Evolutionary conservation across 169 alveolate genomes (phyloP).

Genomic region (Toxoplasma gondii): DNA sequence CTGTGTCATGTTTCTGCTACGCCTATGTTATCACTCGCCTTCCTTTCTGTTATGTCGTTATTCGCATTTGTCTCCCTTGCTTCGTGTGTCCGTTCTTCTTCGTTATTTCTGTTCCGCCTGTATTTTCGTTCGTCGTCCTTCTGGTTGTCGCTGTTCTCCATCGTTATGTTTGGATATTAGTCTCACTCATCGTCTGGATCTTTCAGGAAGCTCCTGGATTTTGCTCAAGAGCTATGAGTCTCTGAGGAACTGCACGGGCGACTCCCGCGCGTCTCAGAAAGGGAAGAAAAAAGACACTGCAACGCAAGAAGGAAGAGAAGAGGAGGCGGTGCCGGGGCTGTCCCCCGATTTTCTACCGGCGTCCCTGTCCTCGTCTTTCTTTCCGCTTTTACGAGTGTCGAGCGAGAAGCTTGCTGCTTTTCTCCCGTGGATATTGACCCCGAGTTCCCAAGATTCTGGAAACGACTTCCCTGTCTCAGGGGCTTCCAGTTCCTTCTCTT

Average conservation of each 20-base stretch:
- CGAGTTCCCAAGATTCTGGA: not conserved
- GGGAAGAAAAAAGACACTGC: not conserved
- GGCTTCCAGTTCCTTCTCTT: not conserved
- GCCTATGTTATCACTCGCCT: too few species aligned
- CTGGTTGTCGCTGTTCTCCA: too few species aligned
- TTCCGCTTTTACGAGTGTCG: not conserved
- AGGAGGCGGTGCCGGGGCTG: not conserved
- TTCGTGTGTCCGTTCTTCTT: too few species aligned
- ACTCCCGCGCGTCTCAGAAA: not conserved
- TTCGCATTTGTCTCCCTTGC: too few species aligned
- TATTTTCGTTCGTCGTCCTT: too few species aligned
- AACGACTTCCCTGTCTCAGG: not conserved
- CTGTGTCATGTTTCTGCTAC: too few species aligned
- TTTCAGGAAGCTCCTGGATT: constrained; percentile 41
- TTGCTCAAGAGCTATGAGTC: constrained; percentile 38
- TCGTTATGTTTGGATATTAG: too few species aligned
- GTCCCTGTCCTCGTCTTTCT: not conserved
- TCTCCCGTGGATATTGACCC: not conserved
- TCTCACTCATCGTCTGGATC: not conserved
- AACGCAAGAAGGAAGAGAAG: not conserved
- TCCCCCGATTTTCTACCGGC: not conserved
- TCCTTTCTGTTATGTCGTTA: too few species aligned
- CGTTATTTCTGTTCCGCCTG: too few species aligned
- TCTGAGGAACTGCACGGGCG: constrained; percentile 21
- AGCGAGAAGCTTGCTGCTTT: not conserved